Base-by-base conservation (phyloP, 108 stramenopile genomes). In the Fragilaria radians region DNA sequence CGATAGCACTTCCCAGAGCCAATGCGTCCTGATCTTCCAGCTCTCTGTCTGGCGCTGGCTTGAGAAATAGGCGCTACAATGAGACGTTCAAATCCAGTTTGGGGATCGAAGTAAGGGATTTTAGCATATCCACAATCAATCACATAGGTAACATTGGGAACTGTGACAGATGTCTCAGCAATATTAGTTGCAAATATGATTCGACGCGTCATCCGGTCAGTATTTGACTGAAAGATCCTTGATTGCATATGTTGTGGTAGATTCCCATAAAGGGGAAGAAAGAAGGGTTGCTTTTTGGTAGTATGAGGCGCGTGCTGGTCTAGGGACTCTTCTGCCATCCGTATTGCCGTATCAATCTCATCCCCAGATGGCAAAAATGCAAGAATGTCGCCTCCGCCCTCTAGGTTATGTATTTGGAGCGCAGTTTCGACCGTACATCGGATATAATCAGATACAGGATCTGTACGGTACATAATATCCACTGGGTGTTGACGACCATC, bases 61-160 rank as follows among this genome's bases (percentile, higher is more conserved):
- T 85, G 74, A 48, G 94, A 91, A 29, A 80, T 89, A 1, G 76
- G 89, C 5, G 63, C 65, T 1, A 86, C 82, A 49, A 91, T 74
- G 32, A 94, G 49, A 25, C 89, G 77, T 27, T 96, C 92, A 64
- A 93, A 78, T 14, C 76, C 78, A 0, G 77, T 79, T 46, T 60
- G 59, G 0, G 92, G 85, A 67, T 94, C 90, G 71, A 85, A 96
- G 60, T 76, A 91, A 32, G 97, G 96, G 33, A 96, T 73, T 77
- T 98, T 98, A 27, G 89, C 95, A 63, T 89, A 85, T 11, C 99
- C 99, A 49, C 88, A 74, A 66, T 99, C 99, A 50, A 99, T 72
- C 14, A 99, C 97, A 66, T 77, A 85, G 4, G 86, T 80, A 36
- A 98, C 85, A 46, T 74, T 62, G 21, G 92, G 93, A 5, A 97